Evolutionary conservation across 164 flowering plant genomes (phyloP), one percentile per base, ranked within the genome.

Genomic region (Vitis rupestris): DNA sequence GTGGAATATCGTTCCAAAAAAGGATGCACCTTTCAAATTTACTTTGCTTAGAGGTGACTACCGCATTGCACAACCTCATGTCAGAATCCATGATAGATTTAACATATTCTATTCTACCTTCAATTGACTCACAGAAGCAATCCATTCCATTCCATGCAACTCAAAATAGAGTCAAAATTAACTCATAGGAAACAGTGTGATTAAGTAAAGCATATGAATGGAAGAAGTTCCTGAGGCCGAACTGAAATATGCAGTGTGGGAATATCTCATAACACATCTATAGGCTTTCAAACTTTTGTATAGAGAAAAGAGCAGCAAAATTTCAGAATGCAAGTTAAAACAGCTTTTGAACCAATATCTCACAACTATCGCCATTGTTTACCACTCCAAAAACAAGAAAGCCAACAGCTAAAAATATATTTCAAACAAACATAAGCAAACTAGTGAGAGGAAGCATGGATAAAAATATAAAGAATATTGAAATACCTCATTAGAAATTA

Each of bases 401-500:
- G n/a, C 14, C 6, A 53, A n/a, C 56, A 53, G 14, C n/a, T 53
- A 53, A 53, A 53, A 6, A 6, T 53, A 53, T 53, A 10, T 11
- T n/a, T 13, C n/a, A 7, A 37, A 27, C 29, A 6, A 9, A 57
- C 13, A 4, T 50, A 30, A 53, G 14, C 2, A 70, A 60, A 37
- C 15, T 17, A 30, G 69, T 3, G 29, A 50, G 59, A 49, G 12
- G 7, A 62, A 53, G 6, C 4, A 44, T 23, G 31, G 10, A 9
- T 37, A n/a, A 23, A 69, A 11, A 62, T 4, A 72, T 1, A 55
- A 69, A 63, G 61, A 60, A 64, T 55, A 57, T 51, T 16, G 27
- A 31, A 65, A 12, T 82, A 86, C 92, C 90, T 85, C 84, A 55
- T 59, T 64, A 51, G 81, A 59, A 68, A 66, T 49, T 13, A 70